Percentiles rank a stretch among this genome's conserved stretches.
Evolutionary conservation across 495 filamentous ascomycete genomes (phyloP).

Genomic region (Lasiosphaeriaceae sp.): DNA sequence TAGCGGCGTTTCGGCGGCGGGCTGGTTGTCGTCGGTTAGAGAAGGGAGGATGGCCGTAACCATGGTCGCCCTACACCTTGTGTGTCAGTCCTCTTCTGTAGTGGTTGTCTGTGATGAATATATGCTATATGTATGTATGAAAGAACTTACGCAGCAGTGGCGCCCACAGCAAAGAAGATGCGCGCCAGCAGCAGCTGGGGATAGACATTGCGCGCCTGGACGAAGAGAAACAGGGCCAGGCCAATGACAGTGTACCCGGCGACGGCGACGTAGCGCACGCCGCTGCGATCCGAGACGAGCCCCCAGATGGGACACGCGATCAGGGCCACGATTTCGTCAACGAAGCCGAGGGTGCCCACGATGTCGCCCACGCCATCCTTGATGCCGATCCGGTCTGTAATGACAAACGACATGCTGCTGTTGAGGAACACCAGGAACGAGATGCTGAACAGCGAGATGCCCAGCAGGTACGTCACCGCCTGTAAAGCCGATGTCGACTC

Average conservation of each 20-base stretch:
- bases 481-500: conserved; percentile 63
- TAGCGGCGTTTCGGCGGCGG: conserved; percentile 19
- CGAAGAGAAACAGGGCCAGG: conserved; percentile 70
- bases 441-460: conserved; percentile 91
- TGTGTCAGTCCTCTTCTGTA: not conserved
- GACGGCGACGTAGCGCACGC: conserved; percentile 76
- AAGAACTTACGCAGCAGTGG: conserved; percentile 67
- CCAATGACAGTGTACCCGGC: conserved; percentile 78
- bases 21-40: conserved; percentile 56
- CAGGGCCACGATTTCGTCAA: conserved; percentile 87
- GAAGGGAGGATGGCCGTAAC: conserved; percentile 91
- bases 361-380: conserved; percentile 76
- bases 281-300: conserved; percentile 80
- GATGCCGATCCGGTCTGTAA: conserved; percentile 82
- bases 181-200: conserved; percentile 83
- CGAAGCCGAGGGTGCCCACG: conserved; percentile 92
- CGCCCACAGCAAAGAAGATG: conserved; percentile 84
- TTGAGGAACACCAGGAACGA: conserved; percentile 98
- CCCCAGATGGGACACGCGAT: conserved; percentile 92
- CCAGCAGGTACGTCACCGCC: conserved; percentile 78
- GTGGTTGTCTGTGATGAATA: conserved; percentile 2
- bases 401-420: conserved; percentile 86
- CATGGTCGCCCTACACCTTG: conserved; percentile 68
- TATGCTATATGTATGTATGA: not conserved
- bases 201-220: conserved; percentile 82